These are phyloP conservation scores for Lolium multiflorum DNA, from an alignment of 176 grass and related monocot genomes.

Conservation along the genomic window DNA sequence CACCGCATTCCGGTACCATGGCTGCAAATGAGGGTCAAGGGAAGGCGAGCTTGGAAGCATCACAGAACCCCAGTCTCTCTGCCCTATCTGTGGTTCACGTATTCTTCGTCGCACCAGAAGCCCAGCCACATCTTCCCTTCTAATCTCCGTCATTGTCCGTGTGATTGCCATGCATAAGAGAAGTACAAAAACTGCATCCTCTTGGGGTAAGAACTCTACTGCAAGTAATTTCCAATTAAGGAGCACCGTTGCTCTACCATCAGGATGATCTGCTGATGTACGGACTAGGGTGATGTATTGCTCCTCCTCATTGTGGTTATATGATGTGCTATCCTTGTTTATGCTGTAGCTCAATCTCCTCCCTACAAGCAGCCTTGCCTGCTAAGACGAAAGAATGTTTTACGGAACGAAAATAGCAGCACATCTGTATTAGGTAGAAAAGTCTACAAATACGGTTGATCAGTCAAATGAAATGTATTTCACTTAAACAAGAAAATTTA, in stretches of 20 bases:
- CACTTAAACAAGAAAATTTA: conserved; percentile 5
- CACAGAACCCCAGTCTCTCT: conserved; percentile 80
- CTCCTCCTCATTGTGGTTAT: conserved; percentile 52
- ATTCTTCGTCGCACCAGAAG: conserved; percentile 81
- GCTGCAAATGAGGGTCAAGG: conserved; percentile 60
- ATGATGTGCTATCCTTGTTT: conserved; percentile 45
- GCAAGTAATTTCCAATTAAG: conserved; percentile 85
- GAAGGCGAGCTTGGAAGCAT: conserved; percentile 57
- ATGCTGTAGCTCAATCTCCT: conserved; percentile 75
- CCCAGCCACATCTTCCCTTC: conserved; percentile 71
- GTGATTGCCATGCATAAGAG: conserved; percentile 77
- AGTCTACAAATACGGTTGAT: not conserved
- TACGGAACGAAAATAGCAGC: not conserved
- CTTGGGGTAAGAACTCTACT: conserved; percentile 80
- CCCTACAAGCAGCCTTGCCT: conserved; percentile 73
- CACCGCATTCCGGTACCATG: conserved; percentile 71
- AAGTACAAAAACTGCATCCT: conserved; percentile 75
- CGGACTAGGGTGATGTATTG: conserved; percentile 78
- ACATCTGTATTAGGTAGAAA: not conserved
- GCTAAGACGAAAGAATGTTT: conserved; percentile 18
- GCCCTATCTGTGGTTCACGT: conserved; percentile 56
- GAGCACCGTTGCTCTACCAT: conserved; percentile 70
- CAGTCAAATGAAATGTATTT: not conserved
- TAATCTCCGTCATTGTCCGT: conserved; percentile 74
- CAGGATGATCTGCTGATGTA: conserved; percentile 55